Percentiles rank a stretch among this genome's conserved stretches.
phyloP scores from a whole-genome alignment of 2,329 filamentous ascomycete species.

The Colletotrichum sp. region DNA sequence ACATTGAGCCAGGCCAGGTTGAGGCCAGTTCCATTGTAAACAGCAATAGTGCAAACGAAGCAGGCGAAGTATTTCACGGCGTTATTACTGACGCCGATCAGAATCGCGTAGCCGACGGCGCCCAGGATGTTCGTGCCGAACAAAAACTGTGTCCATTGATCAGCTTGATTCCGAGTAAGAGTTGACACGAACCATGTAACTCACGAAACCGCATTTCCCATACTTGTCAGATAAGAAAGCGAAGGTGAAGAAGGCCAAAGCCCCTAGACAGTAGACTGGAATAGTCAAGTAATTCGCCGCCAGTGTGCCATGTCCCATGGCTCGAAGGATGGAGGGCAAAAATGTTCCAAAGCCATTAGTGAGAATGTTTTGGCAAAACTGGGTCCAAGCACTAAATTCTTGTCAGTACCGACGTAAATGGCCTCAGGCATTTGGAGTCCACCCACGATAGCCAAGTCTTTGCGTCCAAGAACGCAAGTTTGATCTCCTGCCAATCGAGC shows the following conservation, averaged over 20 bases:
- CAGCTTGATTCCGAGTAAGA: background rate
- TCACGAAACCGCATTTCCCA: background rate
- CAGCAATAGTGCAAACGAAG: conserved; percentile 50
- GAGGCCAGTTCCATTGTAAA: conserved; percentile 53
- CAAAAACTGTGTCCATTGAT: background rate
- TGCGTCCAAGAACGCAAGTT: background rate
- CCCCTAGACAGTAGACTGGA: background rate
- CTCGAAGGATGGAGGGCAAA: background rate
- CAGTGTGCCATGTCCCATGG: background rate
- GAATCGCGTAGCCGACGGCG: background rate
- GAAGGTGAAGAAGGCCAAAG: background rate
- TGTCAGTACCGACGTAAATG: too few species aligned
- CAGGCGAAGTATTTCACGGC: conserved; percentile 45
- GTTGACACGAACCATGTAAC: background rate
- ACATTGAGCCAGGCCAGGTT: conserved; percentile 51
- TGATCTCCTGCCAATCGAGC: background rate
- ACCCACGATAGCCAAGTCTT: background rate
- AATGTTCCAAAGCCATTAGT: background rate
- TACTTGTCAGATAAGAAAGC: background rate
- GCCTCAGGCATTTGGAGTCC: accelerated
- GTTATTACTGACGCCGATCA: background rate
- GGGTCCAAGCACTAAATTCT: background rate
- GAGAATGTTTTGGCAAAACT: background rate
- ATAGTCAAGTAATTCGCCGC: background rate
- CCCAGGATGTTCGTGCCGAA: background rate